Percentiles rank a stretch among this genome's conserved stretches.
phyloP scores from a whole-genome alignment of 2,329 filamentous ascomycete genomes.

The Conoideocrella luteorostrata region DNA sequence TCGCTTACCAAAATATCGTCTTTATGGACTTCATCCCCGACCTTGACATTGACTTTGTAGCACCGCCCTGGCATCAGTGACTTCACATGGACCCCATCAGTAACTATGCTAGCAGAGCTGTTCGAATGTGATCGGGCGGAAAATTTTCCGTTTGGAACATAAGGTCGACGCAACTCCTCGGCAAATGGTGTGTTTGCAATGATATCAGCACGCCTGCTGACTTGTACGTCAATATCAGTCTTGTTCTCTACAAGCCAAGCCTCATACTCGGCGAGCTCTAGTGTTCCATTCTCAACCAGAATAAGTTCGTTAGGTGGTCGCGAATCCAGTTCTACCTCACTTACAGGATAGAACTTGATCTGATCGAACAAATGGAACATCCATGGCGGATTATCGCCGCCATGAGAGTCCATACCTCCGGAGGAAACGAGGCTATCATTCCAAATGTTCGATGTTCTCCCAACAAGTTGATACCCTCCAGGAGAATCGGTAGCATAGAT shows the following conservation, averaged over 20 bases:
- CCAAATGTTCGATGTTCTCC: constrained; percentile 29
- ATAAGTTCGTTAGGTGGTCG: constrained; percentile 19
- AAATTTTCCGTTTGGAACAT: constrained; percentile 13
- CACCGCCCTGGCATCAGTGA: constrained; percentile 28
- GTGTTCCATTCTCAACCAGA: constrained; percentile 17
- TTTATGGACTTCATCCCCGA: constrained; percentile 17
- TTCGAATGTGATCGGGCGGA: background rate
- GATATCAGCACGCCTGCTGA: constrained; percentile 15
- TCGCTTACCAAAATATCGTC: constrained; percentile 21
- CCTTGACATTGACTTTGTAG: constrained; percentile 24
- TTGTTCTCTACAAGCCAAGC: constrained; percentile 23
- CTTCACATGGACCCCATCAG: constrained; percentile 18
- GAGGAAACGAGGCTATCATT: constrained; percentile 13
- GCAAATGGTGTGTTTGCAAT: constrained; percentile 22
- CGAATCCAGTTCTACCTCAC: constrained; percentile 21
- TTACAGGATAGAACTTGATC: constrained; percentile 25
- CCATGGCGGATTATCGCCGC: constrained; percentile 15
- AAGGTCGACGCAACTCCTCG: constrained; percentile 22
- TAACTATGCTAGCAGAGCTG: background rate
- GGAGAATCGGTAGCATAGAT: constrained; percentile 32
- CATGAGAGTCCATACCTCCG: background rate
- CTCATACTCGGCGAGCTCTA: constrained; percentile 26
- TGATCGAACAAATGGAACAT: constrained; percentile 27
- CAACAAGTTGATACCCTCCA: constrained; percentile 31
- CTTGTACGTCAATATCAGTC: constrained; percentile 17